Evolutionary conservation across 1,139 yeast species (phyloP), one percentile per base, ranked within the genome.

Genomic region (Suhomyces anneliseae): DNA sequence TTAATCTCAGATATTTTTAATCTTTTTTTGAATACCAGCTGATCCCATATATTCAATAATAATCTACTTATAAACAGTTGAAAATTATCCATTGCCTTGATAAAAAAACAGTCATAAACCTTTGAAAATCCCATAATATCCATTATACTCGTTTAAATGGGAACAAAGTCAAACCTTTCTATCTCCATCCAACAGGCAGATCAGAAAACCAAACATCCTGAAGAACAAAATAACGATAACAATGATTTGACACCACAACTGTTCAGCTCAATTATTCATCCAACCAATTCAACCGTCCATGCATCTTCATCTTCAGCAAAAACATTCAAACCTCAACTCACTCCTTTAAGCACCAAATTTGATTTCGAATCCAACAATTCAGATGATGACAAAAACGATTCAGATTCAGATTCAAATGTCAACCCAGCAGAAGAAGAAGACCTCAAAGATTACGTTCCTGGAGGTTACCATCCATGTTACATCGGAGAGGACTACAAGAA

Each of bases 121-220:
- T 6, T 19, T 6, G 24, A 4, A 4, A 2, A 19, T 19, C 6
- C 24, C 24, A 19, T 19, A 19, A 6, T 6, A 19, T 19, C 24
- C 24, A 19, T 19, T 19, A 19, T 19, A 19, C 24, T 19, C 24
- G 4, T 29, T 29, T 29, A 9, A 11, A 42, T 42, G 45, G 50
- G 46, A 27, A 38, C 50, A 36, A 72, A 68, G 54, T 74, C 79
- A 27, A 74, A 75, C 55, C 63, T 75, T 46, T 74, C 79, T 40
- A 61, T 75, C 49, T 79, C 79, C 45, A 74, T 75, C 43, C 73
- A 74, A 54, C 69, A 73, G 54, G 79, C 78, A 35, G 79, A 74
- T 27, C 43, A 41, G 44, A 44, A 47, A 27, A 38, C 27, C 38
- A 40, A 14, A 9, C 19, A 34, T 38, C 34, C 43, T 26, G 49